These are phyloP conservation scores for Cystoisospora suis DNA, from an alignment of 169 alveolate genomes.

Conservation along the genomic window DNA sequence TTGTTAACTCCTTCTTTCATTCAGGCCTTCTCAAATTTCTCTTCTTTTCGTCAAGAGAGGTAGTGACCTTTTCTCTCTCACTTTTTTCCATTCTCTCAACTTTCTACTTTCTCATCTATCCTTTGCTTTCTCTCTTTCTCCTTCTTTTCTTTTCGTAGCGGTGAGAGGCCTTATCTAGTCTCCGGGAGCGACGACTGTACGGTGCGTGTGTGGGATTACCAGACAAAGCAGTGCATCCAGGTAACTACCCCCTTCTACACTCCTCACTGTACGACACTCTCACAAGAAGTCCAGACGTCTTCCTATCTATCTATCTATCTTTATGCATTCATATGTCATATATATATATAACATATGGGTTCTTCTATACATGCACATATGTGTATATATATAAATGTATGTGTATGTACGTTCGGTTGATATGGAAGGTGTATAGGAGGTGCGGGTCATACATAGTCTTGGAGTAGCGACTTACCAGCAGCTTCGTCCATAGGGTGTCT, in stretches of 20 bases:
- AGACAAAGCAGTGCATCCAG: slow-evolving; percentile 96
- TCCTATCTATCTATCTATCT: background rate
- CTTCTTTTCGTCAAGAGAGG: too few species aligned
- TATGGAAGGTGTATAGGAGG: too few species aligned
- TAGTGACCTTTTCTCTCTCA: too few species aligned
- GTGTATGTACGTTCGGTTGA: background rate
- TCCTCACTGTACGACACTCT: background rate
- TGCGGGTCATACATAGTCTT: too few species aligned
- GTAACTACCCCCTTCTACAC: slow-evolving; percentile 25
- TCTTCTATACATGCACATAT: background rate
- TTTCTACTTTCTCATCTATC: too few species aligned
- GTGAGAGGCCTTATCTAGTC: slow-evolving; percentile 93
- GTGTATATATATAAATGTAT: background rate
- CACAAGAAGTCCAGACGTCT: background rate
- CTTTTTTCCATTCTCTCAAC: too few species aligned
- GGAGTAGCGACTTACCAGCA: too few species aligned
- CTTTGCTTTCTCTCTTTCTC: too few species aligned
- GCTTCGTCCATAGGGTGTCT: too few species aligned
- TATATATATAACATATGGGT: background rate
- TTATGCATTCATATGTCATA: background rate
- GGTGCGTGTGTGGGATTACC: slow-evolving; percentile 98
- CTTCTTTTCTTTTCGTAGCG: slow-evolving; percentile 71
- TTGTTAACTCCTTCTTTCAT: too few species aligned
- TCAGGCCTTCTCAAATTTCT: too few species aligned
- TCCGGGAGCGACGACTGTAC: slow-evolving; percentile 97